phyloP scores from a whole-genome alignment of 768 basidiomycete species.

The Calocybe cyanea region DNA sequence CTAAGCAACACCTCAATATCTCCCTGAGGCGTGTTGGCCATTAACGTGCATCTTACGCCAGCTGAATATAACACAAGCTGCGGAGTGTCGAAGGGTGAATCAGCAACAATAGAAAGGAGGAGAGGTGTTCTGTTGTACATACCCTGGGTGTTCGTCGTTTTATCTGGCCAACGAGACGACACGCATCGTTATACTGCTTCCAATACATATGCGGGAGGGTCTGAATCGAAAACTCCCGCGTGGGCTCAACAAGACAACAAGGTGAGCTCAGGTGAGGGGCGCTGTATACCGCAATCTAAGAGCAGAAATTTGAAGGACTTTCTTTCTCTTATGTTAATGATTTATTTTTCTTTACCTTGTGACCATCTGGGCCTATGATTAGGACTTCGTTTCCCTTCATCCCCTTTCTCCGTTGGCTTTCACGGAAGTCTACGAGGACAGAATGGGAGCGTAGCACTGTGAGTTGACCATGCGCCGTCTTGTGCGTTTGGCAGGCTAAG shows the following conservation, averaged over 20 bases:
- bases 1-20: slow-evolving; percentile 44
- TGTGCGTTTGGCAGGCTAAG: slow-evolving; percentile 40
- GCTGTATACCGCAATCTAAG: slow-evolving; percentile 40
- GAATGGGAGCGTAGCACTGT: slow-evolving; percentile 47
- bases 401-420: slow-evolving; percentile 45
- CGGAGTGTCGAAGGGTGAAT: not conserved
- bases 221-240: slow-evolving; percentile 27
- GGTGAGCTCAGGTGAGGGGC: slow-evolving; percentile 50
- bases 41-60: slow-evolving; percentile 41
- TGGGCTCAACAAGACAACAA: slow-evolving; percentile 44
- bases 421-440: slow-evolving; percentile 54
- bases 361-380: slow-evolving; percentile 36
- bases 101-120: not conserved
- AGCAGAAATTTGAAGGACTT: not conserved
- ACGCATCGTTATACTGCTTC: slow-evolving; percentile 45
- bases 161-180: slow-evolving; percentile 39
- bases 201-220: slow-evolving; percentile 38
- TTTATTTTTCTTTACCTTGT: slow-evolving; percentile 24
- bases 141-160: slow-evolving; percentile 55
- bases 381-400: slow-evolving; percentile 44
- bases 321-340: not conserved
- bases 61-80: slow-evolving; percentile 41
- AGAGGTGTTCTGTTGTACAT: slow-evolving; percentile 5
- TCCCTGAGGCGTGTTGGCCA: slow-evolving; percentile 46
- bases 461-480: slow-evolving; percentile 42